These are phyloP conservation scores for Luffa aegyptiaca DNA, from an alignment of 306 rosid species.

Conservation along the genomic window DNA sequence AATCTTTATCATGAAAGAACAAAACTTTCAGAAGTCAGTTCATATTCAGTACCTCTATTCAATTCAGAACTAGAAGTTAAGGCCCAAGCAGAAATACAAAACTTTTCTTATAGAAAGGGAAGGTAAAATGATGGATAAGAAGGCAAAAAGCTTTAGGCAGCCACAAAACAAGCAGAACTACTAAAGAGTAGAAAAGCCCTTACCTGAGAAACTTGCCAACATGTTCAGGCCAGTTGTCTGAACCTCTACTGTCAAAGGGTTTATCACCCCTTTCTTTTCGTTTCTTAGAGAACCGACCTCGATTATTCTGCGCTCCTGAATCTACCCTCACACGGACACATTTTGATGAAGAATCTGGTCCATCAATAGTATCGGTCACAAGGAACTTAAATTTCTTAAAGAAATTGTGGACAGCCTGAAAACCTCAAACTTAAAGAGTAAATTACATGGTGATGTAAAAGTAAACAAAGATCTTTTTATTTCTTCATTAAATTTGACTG, in stretches of 20 bases:
- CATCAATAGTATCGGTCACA: slow-evolving; percentile 75
- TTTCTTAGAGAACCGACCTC: slow-evolving; percentile 55
- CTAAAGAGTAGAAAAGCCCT: neutral
- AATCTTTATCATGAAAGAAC: neutral
- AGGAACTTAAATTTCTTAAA: slow-evolving; percentile 83
- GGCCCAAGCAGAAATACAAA: neutral
- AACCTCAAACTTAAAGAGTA: slow-evolving; percentile 14
- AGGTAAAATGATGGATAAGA: neutral
- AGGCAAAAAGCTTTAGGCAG: neutral
- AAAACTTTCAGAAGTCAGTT: neutral
- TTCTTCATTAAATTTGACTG: neutral
- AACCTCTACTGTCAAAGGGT: slow-evolving; percentile 93
- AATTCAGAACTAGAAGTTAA: neutral
- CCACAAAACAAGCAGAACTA: neutral
- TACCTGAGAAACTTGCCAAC: slow-evolving; percentile 78
- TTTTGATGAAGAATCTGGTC: slow-evolving; percentile 81
- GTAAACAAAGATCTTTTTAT: too few species aligned
- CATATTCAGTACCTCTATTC: neutral
- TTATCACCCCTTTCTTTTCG: slow-evolving; percentile 72
- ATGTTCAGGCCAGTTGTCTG: slow-evolving; percentile 68
- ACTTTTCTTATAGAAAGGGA: neutral
- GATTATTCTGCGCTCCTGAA: slow-evolving; percentile 38
- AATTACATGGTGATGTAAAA: neutral
- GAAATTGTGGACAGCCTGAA: slow-evolving; percentile 81
- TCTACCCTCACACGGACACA: slow-evolving; percentile 81